phyloP scores from a whole-genome alignment of 129 eudicot genomes.

The Artemisia annua region DNA sequence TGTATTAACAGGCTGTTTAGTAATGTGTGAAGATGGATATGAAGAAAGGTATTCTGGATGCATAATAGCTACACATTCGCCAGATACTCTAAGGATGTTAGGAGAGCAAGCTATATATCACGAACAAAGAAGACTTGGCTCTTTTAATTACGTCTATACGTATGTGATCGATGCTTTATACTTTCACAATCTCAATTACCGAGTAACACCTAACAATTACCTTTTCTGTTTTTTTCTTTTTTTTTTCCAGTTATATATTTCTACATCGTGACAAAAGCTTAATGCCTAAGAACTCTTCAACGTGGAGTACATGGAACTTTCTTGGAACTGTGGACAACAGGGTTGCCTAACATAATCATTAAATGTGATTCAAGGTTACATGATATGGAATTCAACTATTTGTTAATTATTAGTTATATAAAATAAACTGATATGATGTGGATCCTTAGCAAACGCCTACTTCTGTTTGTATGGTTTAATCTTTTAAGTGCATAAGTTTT shows the following conservation, averaged over 20 bases:
- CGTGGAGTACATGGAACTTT: slow-evolving; percentile 98
- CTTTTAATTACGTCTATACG: slow-evolving; percentile 70
- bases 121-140: slow-evolving; percentile 75
- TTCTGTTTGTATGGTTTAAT: too few relatives aligned
- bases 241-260: slow-evolving; percentile 64
- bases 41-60: slow-evolving; percentile 65
- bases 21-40: too few relatives aligned
- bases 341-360: slow-evolving; percentile 93
- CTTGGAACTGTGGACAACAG: slow-evolving; percentile 63
- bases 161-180: slow-evolving; percentile 4
- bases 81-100: slow-evolving; percentile 76
- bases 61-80: slow-evolving; percentile 84
- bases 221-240: slow-evolving; percentile 1
- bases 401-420: neutral
- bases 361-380: slow-evolving; percentile 70
- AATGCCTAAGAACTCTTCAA: slow-evolving; percentile 87
- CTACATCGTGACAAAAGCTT: slow-evolving; percentile 80
- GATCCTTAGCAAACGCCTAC: too few relatives aligned
- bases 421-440: neutral
- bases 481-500: too few relatives aligned
- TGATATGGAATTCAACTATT: neutral
- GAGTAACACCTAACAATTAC: too few relatives aligned
- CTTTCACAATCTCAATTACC: slow-evolving; percentile 26
- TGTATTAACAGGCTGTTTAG: too few relatives aligned
- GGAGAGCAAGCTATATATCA: slow-evolving; percentile 77